Conservation (phyloP, 306 rosid genomes). For the Cicer judaicum region DNA sequence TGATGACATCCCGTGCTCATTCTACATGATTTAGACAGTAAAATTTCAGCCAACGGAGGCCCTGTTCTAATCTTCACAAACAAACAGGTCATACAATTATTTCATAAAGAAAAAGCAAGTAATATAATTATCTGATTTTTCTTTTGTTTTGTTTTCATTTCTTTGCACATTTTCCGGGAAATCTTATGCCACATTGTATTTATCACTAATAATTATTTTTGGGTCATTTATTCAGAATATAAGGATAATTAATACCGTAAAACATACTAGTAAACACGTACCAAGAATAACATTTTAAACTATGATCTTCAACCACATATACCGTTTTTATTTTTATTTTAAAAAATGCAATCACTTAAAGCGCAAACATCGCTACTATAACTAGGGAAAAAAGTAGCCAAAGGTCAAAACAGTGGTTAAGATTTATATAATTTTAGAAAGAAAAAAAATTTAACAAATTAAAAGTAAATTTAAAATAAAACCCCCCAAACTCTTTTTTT, state of each 20-base stretch:
- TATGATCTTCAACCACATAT: conserved; percentile 18
- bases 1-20: conserved; percentile 9
- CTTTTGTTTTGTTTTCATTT: not conserved
- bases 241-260: conserved; percentile 14
- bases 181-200: conserved; percentile 8
- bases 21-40: conserved; percentile 7
- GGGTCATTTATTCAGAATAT: not conserved
- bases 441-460: conserved; percentile 6
- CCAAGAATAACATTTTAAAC: conserved; percentile 29
- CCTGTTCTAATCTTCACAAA: conserved; percentile 17
- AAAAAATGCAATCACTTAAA: not conserved
- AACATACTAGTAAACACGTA: conserved; percentile 1
- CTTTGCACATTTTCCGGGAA: not conserved
- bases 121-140: conserved; percentile 2
- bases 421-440: not conserved
- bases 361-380: conserved; percentile 33
- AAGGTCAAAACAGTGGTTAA: conserved; percentile 40
- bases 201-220: not conserved
- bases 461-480: not conserved
- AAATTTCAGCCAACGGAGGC: conserved; percentile 21
- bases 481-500: not conserved
- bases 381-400: conserved; percentile 29
- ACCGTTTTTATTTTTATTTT: too few species aligned
- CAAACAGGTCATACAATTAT: not conserved
- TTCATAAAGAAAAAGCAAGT: too few species aligned